Evolutionary conservation across 1,139 yeast species (phyloP).

Genomic region (Zygotorulaspora mrakii): DNA sequence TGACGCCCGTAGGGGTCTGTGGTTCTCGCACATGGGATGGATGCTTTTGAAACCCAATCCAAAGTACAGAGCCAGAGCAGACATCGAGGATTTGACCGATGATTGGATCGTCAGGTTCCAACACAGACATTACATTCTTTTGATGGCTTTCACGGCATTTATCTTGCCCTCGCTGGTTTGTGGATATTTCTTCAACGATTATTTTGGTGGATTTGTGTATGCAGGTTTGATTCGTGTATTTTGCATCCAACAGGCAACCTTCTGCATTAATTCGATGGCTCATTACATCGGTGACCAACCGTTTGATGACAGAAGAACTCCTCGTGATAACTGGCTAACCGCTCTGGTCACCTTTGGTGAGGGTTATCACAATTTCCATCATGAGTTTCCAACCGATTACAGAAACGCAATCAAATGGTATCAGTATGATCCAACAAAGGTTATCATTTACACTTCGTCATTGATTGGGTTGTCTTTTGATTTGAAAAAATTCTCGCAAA

Average conservation of each 20-base stretch:
- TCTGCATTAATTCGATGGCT: constrained; percentile 97
- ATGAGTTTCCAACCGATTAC: constrained; percentile 98
- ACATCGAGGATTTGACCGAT: constrained; percentile 82
- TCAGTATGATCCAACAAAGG: constrained; percentile 97
- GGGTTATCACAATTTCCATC: constrained; percentile 99
- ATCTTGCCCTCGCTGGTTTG: constrained; percentile 73
- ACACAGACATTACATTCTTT: constrained; percentile 79
- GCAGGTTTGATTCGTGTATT: constrained; percentile 84
- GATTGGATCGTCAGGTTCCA: constrained; percentile 91
- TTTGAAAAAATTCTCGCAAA: constrained; percentile 88
- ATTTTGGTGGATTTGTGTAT: constrained; percentile 86
- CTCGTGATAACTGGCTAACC: constrained; percentile 91
- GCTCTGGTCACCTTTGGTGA: constrained; percentile 97
- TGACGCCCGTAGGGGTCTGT: constrained; percentile 92
- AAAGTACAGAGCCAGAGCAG: constrained; percentile 92
- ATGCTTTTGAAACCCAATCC: constrained; percentile 94
- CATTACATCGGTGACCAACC: constrained; percentile 99
- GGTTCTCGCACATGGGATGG: constrained; percentile 98
- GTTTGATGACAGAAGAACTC: constrained; percentile 95
- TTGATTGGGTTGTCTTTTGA: constrained; percentile 84
- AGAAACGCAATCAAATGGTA: constrained; percentile 98
- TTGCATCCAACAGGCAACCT: constrained; percentile 93
- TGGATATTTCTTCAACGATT: constrained; percentile 83
- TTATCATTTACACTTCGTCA: constrained; percentile 65
- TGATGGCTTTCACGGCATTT: constrained; percentile 67